A percentile compares a stretch with the other conserved stretches of the same genome.
Evolutionary conservation across 805 yeast species (phyloP).

Genomic region (Metschnikowia colocasiae): DNA sequence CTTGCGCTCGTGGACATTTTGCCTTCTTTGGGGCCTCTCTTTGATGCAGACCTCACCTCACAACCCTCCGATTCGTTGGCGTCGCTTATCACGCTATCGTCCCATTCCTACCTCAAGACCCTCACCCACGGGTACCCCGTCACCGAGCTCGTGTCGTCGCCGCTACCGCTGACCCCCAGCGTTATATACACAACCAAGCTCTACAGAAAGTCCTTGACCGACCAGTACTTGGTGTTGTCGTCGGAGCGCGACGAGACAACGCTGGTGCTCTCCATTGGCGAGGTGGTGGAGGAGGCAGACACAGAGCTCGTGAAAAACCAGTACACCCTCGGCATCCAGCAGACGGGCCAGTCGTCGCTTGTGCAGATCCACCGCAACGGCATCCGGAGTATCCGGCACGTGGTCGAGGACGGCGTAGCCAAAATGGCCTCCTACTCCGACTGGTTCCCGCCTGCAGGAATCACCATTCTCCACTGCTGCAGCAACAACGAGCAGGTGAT

Average conservation of each 20-base stretch:
- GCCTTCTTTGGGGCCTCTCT: slow-evolving; percentile 52
- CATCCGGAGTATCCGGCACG: slow-evolving; percentile 47
- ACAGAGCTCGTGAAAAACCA: slow-evolving; percentile 56
- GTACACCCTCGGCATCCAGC: slow-evolving; percentile 65
- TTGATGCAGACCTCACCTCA: slow-evolving; percentile 20
- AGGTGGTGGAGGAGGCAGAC: slow-evolving; percentile 72
- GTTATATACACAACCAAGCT: slow-evolving; percentile 62
- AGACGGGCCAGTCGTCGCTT: slow-evolving; percentile 58
- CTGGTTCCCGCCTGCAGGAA: slow-evolving; percentile 85
- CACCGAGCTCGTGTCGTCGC: slow-evolving; percentile 66
- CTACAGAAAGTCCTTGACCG: slow-evolving; percentile 42
- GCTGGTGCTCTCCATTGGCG: slow-evolving; percentile 72
- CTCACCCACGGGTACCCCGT: slow-evolving; percentile 58
- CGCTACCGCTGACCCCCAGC: slow-evolving; percentile 62
- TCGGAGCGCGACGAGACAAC: slow-evolving; percentile 57
- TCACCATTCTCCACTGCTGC: slow-evolving; percentile 55
- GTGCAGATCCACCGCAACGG: slow-evolving; percentile 75
- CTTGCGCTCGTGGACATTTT: slow-evolving; percentile 53
- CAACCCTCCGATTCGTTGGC: neutral
- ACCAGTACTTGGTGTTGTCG: slow-evolving; percentile 63
- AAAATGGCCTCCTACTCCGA: slow-evolving; percentile 30
- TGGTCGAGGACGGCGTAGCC: slow-evolving; percentile 7
- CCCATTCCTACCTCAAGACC: slow-evolving; percentile 46
- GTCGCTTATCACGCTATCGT: slow-evolving; percentile 26
- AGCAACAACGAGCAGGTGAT: slow-evolving; percentile 66